A percentile compares a stretch with the other conserved stretches of the same genome.
Evolutionary conservation across 192 early-diverging fungal species (phyloP).

Genomic region (Ambispora gerdemannii): DNA sequence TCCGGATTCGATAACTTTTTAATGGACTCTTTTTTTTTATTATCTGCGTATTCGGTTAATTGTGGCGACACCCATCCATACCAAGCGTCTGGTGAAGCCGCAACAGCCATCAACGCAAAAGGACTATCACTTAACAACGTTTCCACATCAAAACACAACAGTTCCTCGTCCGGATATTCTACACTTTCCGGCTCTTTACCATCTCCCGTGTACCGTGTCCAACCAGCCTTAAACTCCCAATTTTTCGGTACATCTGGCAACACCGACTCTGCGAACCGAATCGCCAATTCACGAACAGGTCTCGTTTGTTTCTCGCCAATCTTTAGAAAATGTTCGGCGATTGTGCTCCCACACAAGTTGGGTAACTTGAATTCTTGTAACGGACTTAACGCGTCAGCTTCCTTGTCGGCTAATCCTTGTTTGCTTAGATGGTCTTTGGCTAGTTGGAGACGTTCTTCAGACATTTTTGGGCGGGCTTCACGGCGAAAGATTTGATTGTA

Average conservation of each 20-base stretch:
- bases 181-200: conserved; percentile 44
- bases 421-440: conserved; percentile 48
- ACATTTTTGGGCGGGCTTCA: not conserved
- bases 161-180: conserved; percentile 54
- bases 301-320: conserved; percentile 66
- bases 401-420: conserved; percentile 55
- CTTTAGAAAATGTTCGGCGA: conserved; percentile 76
- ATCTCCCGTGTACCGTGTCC: conserved; percentile 76
- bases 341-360: conserved; percentile 36
- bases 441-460: conserved; percentile 34
- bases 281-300: conserved; percentile 55
- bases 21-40: conserved; percentile 8
- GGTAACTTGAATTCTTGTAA: conserved; percentile 40
- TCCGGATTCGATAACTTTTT: too few relatives aligned
- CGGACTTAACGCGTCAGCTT: conserved; percentile 35
- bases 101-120: conserved; percentile 80
- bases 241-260: conserved; percentile 43
- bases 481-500: conserved; percentile 18
- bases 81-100: conserved; percentile 72
- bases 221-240: conserved; percentile 66
- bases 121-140: conserved; percentile 67
- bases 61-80: conserved; percentile 93
- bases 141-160: conserved; percentile 87
- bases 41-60: conserved; percentile 40
- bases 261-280: conserved; percentile 36